These are phyloP conservation scores for Mallotus nudiflorus DNA, from an alignment of 345 rosid genomes.

Conservation along the genomic window DNA sequence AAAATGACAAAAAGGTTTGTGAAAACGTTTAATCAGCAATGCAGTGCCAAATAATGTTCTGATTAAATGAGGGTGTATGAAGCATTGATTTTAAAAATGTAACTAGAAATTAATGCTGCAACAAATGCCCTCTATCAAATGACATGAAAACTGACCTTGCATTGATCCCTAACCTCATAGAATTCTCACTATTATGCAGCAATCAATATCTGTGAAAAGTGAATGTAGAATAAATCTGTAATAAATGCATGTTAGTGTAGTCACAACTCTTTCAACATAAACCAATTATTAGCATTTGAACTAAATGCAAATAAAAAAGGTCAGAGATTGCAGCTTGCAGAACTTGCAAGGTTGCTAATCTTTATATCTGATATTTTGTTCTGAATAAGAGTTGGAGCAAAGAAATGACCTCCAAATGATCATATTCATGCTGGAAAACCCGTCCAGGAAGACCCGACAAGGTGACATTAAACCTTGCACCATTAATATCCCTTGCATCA, in stretches of 20 bases:
- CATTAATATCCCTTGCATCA: constrained; percentile 81
- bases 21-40: no score
- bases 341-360: background rate
- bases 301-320: background rate
- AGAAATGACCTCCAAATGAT: constrained; percentile 70
- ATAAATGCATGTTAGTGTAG: background rate
- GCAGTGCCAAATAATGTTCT: background rate
- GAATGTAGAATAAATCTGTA: no score
- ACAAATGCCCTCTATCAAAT: background rate
- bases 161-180: background rate
- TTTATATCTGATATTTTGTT: background rate
- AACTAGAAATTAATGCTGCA: background rate
- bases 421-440: constrained; percentile 94
- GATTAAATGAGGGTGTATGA: background rate
- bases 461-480: constrained; percentile 63
- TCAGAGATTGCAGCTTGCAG: background rate
- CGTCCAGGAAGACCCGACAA: constrained; percentile 83
- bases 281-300: background rate
- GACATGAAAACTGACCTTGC: background rate
- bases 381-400: background rate
- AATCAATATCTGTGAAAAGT: no score
- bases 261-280: background rate
- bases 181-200: background rate
- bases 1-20: background rate
- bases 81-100: background rate